Evolutionary conservation across 2,329 filamentous ascomycete genomes (phyloP).

Genomic region (Penicillium sp.): DNA sequence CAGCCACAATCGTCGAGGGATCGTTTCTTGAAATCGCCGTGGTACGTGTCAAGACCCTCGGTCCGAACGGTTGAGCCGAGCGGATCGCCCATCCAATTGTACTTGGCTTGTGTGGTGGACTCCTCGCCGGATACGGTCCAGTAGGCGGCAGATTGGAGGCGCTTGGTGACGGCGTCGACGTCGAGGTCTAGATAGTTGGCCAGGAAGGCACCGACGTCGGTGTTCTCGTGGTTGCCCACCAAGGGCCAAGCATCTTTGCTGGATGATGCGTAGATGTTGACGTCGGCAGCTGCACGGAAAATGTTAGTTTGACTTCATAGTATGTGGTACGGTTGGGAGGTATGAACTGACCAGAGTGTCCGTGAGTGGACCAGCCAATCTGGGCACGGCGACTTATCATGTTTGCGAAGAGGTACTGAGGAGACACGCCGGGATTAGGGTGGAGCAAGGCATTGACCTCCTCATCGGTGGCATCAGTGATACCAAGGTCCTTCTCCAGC

Average conservation of each 20-base stretch:
- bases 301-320: slow-evolving; percentile 3
- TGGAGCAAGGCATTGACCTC: slow-evolving; percentile 73
- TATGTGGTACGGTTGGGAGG: neutral
- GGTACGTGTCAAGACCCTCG: slow-evolving; percentile 51
- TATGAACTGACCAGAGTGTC: slow-evolving; percentile 67
- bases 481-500: slow-evolving; percentile 73
- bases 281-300: slow-evolving; percentile 71
- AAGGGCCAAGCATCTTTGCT: slow-evolving; percentile 66
- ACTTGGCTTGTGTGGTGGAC: slow-evolving; percentile 29
- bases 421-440: slow-evolving; percentile 59
- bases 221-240: slow-evolving; percentile 92
- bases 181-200: slow-evolving; percentile 79
- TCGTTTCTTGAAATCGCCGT: slow-evolving; percentile 51
- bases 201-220: slow-evolving; percentile 84
- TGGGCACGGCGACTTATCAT: slow-evolving; percentile 89
- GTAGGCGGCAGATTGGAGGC: slow-evolving; percentile 60
- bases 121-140: slow-evolving; percentile 32
- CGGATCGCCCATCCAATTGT: slow-evolving; percentile 50
- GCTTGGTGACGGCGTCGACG: slow-evolving; percentile 75
- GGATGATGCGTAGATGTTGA: slow-evolving; percentile 91
- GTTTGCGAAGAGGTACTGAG: slow-evolving; percentile 72
- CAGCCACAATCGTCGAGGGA: slow-evolving; percentile 42
- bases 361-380: slow-evolving; percentile 92
- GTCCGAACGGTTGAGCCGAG: slow-evolving; percentile 45
- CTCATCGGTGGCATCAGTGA: slow-evolving; percentile 71